Conservation (phyloP, 768 basidiomycete species). For the Leccinum disarticulatum region DNA sequence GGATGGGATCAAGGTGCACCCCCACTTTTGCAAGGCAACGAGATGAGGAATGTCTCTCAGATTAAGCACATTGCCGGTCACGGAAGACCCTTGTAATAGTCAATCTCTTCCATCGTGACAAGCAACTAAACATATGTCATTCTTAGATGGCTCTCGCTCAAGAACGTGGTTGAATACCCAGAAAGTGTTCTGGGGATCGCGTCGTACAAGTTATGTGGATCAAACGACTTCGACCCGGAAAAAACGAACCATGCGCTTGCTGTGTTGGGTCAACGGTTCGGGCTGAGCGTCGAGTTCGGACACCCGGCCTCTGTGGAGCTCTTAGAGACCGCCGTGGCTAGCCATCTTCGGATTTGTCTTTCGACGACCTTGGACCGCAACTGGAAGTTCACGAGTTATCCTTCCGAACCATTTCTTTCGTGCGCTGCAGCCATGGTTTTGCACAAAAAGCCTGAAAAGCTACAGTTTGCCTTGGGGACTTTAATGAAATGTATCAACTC, state of each 20-base stretch:
- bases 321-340: constrained; percentile 10
- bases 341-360: constrained; percentile 14
- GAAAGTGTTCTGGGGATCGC: not conserved
- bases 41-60: not conserved
- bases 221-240: not conserved
- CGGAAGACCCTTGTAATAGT: not conserved
- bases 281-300: constrained; percentile 4
- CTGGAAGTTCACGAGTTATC: constrained; percentile 15
- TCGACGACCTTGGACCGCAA: constrained; percentile 5
- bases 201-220: not conserved
- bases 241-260: not conserved
- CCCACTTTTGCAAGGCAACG: not conserved
- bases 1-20: not conserved
- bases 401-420: constrained; percentile 21
- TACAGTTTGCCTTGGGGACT: not conserved
- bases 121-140: not conserved
- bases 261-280: constrained; percentile 7
- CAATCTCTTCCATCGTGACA: no score
- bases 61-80: not conserved
- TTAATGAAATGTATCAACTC: not conserved
- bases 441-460: not conserved
- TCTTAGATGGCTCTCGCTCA: constrained; percentile 11
- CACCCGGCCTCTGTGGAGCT: constrained; percentile 1
- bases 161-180: not conserved
- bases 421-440: constrained; percentile 5